Evolutionary conservation across 148 eudicot genomes (phyloP).

Genomic region (Silene latifolia): DNA sequence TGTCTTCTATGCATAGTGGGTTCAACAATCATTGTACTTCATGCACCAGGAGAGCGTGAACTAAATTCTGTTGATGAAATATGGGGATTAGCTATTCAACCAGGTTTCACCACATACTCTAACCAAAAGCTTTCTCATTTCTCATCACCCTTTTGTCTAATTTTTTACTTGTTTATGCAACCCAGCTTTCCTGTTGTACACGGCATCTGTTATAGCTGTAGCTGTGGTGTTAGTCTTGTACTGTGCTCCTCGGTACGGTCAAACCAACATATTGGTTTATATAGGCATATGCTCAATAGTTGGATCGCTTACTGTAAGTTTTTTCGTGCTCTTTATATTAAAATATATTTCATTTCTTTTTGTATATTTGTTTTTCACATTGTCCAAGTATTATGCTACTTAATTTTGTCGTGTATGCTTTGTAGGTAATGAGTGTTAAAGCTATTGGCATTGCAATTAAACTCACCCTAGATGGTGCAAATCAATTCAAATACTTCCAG

Average conservation of each 20-base stretch:
- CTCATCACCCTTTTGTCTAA: not conserved
- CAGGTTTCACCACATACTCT: conserved; percentile 43
- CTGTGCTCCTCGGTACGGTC: conserved; percentile 90
- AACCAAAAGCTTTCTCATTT: not conserved
- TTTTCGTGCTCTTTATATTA: not conserved
- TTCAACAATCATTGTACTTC: conserved; percentile 72
- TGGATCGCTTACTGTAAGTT: conserved; percentile 88
- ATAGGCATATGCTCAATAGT: conserved; percentile 83
- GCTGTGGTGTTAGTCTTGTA: conserved; percentile 76
- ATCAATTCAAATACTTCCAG: conserved; percentile 64
- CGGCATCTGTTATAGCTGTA: conserved; percentile 65
- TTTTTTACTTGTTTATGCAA: conserved; percentile 23
- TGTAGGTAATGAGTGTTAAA: conserved; percentile 96
- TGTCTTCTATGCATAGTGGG: conserved; percentile 86
- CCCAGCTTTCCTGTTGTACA: conserved; percentile 80
- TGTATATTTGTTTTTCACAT: not conserved
- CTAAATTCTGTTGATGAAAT: conserved; percentile 74
- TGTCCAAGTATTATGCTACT: not conserved
- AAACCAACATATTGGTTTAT: conserved; percentile 79
- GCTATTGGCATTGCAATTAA: conserved; percentile 93
- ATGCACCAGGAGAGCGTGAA: conserved; percentile 80
- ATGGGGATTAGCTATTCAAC: conserved; percentile 80
- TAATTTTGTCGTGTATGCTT: conserved; percentile 15
- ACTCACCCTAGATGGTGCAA: conserved; percentile 84
- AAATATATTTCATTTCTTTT: not conserved